Base-by-base conservation (phyloP, 2,329 filamentous ascomycete genomes). In the Trichoderma simmonsii region DNA sequence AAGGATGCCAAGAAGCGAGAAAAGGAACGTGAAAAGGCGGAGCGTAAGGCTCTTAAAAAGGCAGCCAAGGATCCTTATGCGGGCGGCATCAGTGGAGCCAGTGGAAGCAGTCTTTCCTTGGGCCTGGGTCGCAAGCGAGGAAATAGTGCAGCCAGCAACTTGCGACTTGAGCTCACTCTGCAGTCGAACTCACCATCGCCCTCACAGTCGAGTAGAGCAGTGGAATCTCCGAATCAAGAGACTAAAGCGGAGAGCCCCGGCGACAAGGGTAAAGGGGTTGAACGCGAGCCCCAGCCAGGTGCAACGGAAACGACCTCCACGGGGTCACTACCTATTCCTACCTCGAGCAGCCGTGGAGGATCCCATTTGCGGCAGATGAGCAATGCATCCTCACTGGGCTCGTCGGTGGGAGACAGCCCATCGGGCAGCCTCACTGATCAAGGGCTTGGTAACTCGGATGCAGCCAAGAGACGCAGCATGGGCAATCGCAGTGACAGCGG, bases 1-100 rank as follows among this genome's bases (percentile, higher is more conserved):
- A 98, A 97, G 79, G 92, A 96, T 72, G 91, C 92, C 1, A 98
- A 97, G 84, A 94, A 91, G 77, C 89, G 89, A 70, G 92, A 94
- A 73, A 97, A 97, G 81, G 93, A 91, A 77, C 89, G 89, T 71
- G 92, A 94, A 73, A 97, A 97, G 81, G 93, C 94, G 74, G 91
- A 93, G 56, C 93, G 93, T 76, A 96, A 95, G 80, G 87, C 87
- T 9, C 87, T 90, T 28, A 93, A 91, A 79, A 94, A 92, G 80
- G 84, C 83, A 70, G 77, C 69, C 69, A 80, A 76, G 15, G 77
- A 78, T 69, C 81, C 81, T 11, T 83, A 83, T 68, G 78, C 79
- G 6, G 80, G 79, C n/a, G 77, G 73, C 56, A 72, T 76, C 34
- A 82, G 80, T 62, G 80, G 80, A 48, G 86, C 86, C 1, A 91